A percentile compares a stretch with the other conserved stretches of the same genome.
phyloP scores from a whole-genome alignment of 2,329 filamentous ascomycete species.

The Aureobasidium namibiae region DNA sequence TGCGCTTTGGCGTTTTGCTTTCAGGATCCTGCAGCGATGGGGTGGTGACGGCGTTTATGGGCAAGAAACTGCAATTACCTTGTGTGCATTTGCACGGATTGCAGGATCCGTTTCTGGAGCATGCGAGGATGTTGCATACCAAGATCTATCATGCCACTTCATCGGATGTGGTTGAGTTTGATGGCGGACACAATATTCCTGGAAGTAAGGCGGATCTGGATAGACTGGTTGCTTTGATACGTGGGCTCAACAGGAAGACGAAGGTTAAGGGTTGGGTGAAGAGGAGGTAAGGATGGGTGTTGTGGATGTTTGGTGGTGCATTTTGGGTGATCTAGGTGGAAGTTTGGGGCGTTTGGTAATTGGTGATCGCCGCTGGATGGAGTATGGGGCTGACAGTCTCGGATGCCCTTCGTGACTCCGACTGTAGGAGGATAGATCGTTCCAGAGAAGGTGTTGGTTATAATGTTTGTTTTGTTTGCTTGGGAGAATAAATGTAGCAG shows the following conservation, averaged over 20 bases:
- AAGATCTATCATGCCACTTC: conserved; percentile 1
- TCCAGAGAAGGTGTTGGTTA: not conserved
- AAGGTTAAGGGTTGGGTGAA: not conserved
- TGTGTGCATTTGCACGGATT: not conserved
- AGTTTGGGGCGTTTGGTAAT: not conserved
- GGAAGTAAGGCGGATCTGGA: not conserved
- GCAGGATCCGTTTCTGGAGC: not conserved
- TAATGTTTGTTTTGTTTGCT: not conserved
- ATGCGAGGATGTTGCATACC: not conserved
- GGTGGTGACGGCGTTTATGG: not conserved
- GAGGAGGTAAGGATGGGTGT: not conserved
- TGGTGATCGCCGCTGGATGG: no score
- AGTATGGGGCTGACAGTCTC: not conserved
- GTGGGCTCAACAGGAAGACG: not conserved
- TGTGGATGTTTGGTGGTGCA: not conserved
- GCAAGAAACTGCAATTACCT: not conserved
- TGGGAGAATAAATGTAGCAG: not conserved
- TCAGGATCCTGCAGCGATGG: not conserved
- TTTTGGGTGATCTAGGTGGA: not conserved
- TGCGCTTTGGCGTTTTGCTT: not conserved
- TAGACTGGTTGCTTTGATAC: not conserved
- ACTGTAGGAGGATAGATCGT: not conserved
- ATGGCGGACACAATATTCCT: not conserved
- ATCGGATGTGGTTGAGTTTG: not conserved
- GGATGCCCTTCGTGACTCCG: not conserved